These are phyloP conservation scores for Betula pendula DNA, from an alignment of 306 rosid genomes.

Conservation along the genomic window DNA sequence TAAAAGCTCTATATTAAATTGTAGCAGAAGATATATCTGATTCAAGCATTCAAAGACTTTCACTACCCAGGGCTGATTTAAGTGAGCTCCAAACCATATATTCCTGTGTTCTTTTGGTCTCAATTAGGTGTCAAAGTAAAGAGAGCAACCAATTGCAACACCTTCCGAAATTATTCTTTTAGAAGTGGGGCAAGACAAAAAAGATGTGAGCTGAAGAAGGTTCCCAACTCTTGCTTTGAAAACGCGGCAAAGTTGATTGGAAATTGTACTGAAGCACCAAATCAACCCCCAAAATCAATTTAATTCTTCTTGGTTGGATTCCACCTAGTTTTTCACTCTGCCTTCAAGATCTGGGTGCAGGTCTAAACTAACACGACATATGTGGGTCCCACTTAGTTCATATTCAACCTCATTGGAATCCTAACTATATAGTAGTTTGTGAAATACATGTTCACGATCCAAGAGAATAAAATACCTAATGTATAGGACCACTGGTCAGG, in stretches of 20 bases:
- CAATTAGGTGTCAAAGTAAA: neutral
- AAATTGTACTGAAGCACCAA: neutral
- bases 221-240: neutral
- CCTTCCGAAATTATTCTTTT: neutral
- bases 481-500: neutral
- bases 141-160: neutral
- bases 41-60: neutral
- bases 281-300: neutral
- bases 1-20: neutral
- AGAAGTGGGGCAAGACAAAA: neutral
- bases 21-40: neutral
- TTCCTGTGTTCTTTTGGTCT: neutral
- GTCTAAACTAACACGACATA: neutral
- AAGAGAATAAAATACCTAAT: neutral
- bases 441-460: neutral
- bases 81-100: neutral
- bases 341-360: neutral
- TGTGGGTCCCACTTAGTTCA: neutral
- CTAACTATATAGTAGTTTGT: neutral
- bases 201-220: neutral
- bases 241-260: neutral
- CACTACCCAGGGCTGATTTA: neutral
- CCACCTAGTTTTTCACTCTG: neutral
- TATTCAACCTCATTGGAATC: neutral
- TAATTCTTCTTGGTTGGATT: neutral